Conservation (phyloP, 2,329 filamentous ascomycete genomes). For the Furcasterigmium sp. region DNA sequence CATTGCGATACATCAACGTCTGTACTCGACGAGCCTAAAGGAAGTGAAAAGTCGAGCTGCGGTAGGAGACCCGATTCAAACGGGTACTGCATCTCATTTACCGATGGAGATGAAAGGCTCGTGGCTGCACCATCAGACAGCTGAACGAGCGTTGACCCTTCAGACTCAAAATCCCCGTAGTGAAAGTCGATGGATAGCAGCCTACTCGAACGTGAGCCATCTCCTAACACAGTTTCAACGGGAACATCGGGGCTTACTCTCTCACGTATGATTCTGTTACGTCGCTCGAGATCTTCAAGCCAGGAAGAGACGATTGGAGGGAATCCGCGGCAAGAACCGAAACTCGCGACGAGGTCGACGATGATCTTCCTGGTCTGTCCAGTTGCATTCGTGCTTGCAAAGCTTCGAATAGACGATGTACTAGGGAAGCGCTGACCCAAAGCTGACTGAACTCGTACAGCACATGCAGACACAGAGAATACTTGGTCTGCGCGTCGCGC, state of each 20-base stretch:
- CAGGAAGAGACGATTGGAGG: neutral
- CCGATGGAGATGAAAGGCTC: too few species aligned
- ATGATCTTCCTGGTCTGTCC: too few species aligned
- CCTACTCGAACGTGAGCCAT: neutral
- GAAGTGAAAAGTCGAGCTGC: too few species aligned
- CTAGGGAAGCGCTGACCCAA: constrained; percentile 9
- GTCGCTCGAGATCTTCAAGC: constrained; percentile 1
- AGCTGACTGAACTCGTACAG: constrained; percentile 12
- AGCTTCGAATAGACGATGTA: constrained; percentile 9
- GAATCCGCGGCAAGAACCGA: neutral
- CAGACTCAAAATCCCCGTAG: neutral
- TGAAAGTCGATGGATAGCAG: neutral
- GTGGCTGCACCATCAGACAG: neutral
- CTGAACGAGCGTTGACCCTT: too few species aligned
- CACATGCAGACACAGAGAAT: constrained; percentile 8
- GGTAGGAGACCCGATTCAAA: too few species aligned
- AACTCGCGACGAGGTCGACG: neutral
- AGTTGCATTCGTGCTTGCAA: constrained; percentile 6
- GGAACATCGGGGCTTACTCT: neutral
- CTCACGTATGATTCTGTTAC: constrained; percentile 1
- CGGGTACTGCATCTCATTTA: too few species aligned
- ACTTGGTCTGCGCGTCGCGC: constrained; percentile 10
- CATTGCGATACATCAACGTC: neutral
- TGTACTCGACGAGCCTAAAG: too few species aligned
- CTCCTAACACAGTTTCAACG: neutral